Evolutionary conservation across 495 filamentous ascomycete genomes (phyloP), one percentile per base, ranked within the genome.

Genomic region (Coniosporium apollinis): DNA sequence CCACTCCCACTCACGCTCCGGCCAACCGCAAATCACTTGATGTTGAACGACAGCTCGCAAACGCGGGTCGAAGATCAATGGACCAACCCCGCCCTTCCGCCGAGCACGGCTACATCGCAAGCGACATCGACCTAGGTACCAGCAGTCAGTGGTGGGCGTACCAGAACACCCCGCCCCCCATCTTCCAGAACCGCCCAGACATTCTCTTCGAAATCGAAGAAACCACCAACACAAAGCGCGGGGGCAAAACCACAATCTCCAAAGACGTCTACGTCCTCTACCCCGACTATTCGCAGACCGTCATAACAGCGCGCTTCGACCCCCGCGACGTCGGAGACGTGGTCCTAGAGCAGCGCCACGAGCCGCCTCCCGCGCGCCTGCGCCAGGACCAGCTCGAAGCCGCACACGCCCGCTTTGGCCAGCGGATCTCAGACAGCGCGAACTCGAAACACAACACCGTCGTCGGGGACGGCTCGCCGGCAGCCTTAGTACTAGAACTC

Each of bases 351-450:
- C 89, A 97, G 55, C 74, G 77, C 14, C 89, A 97, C 45, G 82
- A 96, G 46, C 58, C 68, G 1, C 86, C 89, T 5, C 86, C 89
- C 6, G 64, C 74, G n/a, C 62, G 67, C 5, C 70, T 79, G 24
- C 79, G 89, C n/a, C 87, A 94, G 55, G 89, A 97, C 49, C 79
- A 94, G 49, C 70, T 97, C 5, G 91, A 97, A 53, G 66, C 74
- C 39, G 82, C 78, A 14, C 82, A 89, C 53, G 61, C 72, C 9
- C 67, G 72, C 29, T 82, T 82, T 49, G 89, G 89, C 19, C 65
- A 67, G 14, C 71, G 69, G 14, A 79, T 97, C 36, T 67, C 74
- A 8, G 70, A 77, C 30, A 67, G 72, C 0, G 76, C 76, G 19
- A 64, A 61, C 19, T 51, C 62, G 1, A 79, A 79, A 42, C 81